Conservation (phyloP, 257 asterid genomes). For the Solanum bukasovii region DNA sequence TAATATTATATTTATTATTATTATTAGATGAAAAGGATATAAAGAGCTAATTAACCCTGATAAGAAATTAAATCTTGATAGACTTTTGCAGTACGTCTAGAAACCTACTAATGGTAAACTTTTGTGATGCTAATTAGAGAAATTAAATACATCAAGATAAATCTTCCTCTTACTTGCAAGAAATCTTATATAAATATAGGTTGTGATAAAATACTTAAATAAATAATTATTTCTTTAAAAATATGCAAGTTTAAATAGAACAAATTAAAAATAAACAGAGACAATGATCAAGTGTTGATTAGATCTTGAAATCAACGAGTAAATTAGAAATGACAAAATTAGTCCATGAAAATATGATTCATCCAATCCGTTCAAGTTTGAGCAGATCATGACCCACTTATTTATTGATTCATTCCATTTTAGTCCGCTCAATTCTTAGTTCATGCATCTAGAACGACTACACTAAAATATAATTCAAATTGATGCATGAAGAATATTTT, state of each 20-base stretch:
- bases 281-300: background rate
- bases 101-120: background rate
- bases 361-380: background rate
- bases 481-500: background rate
- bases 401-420: background rate
- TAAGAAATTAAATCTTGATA: background rate
- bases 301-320: background rate
- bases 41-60: background rate
- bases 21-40: background rate
- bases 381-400: background rate
- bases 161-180: background rate
- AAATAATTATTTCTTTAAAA: background rate
- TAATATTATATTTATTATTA: background rate
- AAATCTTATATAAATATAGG: background rate
- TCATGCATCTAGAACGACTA: background rate
- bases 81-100: background rate
- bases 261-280: background rate
- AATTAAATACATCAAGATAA: background rate
- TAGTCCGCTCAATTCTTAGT: fast-evolving
- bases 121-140: background rate
- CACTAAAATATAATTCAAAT: background rate
- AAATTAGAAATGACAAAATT: background rate
- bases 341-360: background rate
- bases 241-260: background rate
- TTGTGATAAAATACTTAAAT: background rate